Conservation (phyloP, 176 grass and related monocot species). For the Chrysopogon serrulatus region DNA sequence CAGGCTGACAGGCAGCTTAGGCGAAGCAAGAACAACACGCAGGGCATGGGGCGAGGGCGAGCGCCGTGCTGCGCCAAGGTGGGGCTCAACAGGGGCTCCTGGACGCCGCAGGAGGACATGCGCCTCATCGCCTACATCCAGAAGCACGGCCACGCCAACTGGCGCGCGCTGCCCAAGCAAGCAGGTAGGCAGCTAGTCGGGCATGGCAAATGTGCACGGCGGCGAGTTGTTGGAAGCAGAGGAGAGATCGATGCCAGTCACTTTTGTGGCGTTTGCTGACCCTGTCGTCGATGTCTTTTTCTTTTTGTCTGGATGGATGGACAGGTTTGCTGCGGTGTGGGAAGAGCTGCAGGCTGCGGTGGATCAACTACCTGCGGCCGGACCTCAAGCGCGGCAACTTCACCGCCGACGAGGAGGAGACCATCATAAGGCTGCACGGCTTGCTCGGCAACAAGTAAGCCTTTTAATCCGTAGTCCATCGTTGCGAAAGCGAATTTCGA, state of each 20-base stretch:
- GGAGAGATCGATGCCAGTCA: background rate
- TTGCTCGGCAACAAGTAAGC: conserved; percentile 84
- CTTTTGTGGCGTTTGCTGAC: background rate
- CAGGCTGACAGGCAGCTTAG: background rate
- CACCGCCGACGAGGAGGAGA: conserved; percentile 70
- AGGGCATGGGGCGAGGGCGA: conserved; percentile 61
- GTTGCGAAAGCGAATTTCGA: background rate
- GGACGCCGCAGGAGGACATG: conserved; percentile 87
- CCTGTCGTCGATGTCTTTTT: background rate
- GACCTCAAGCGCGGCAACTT: conserved; percentile 94
- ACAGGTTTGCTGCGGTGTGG: conserved; percentile 82
- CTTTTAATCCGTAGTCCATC: too few relatives aligned
- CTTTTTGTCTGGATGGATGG: background rate
- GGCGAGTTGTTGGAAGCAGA: background rate
- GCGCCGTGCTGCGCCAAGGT: conserved; percentile 92
- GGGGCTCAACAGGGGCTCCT: conserved; percentile 81
- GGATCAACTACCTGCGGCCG: conserved; percentile 95
- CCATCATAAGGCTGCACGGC: conserved; percentile 69
- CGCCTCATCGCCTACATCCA: conserved; percentile 75
- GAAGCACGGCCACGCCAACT: conserved; percentile 81
- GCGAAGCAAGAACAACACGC: background rate
- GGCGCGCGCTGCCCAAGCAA: conserved; percentile 82
- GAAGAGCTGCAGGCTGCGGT: conserved; percentile 86
- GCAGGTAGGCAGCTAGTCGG: conserved; percentile 33
- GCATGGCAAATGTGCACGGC: background rate